Evolutionary conservation across 1,284 basidiomycete species (phyloP).

Genomic region (Pseudomicrostroma phylloplanum): DNA sequence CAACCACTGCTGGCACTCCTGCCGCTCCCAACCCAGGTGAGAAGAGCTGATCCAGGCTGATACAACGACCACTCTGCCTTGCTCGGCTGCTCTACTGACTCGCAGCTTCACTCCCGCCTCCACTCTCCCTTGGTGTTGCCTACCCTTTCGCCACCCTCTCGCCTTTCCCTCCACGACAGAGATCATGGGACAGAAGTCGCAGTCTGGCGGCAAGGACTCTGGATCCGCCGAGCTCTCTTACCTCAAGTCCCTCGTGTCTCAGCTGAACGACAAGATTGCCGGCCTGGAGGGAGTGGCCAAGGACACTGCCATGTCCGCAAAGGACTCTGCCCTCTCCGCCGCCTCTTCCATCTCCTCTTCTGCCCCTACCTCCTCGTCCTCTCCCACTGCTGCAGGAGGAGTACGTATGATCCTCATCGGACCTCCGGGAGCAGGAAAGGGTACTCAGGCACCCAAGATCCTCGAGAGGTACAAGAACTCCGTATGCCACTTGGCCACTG

Average conservation of each 20-base stretch:
- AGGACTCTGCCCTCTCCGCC: slow-evolving; percentile 18
- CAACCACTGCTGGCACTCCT: slow-evolving; percentile 16
- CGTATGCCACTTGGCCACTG: slow-evolving; percentile 94
- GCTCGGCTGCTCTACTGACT: neutral
- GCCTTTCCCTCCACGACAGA: neutral
- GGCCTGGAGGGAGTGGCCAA: slow-evolving; percentile 23
- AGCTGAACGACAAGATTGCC: slow-evolving; percentile 45
- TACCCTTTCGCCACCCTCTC: no score
- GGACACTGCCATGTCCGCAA: slow-evolving; percentile 12
- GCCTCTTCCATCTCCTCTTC: slow-evolving; percentile 9
- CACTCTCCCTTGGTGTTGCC: neutral
- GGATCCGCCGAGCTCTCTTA: slow-evolving; percentile 32
- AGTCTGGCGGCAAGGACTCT: slow-evolving; percentile 8
- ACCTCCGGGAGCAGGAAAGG: slow-evolving; percentile 97
- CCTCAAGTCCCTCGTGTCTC: slow-evolving; percentile 45
- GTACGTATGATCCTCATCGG: slow-evolving; percentile 81
- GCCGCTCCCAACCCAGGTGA: slow-evolving; percentile 17
- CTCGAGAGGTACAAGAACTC: slow-evolving; percentile 72
- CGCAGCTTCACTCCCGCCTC: neutral
- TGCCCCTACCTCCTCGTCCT: slow-evolving; percentile 15
- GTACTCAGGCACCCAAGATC: slow-evolving; percentile 92
- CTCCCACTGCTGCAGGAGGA: slow-evolving; percentile 19
- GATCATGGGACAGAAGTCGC: slow-evolving; percentile 7
- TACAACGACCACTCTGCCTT: neutral
- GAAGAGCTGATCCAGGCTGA: neutral